phyloP scores from a whole-genome alignment of 192 early-diverging fungal species.

The Pilobolus umbonatus region DNA sequence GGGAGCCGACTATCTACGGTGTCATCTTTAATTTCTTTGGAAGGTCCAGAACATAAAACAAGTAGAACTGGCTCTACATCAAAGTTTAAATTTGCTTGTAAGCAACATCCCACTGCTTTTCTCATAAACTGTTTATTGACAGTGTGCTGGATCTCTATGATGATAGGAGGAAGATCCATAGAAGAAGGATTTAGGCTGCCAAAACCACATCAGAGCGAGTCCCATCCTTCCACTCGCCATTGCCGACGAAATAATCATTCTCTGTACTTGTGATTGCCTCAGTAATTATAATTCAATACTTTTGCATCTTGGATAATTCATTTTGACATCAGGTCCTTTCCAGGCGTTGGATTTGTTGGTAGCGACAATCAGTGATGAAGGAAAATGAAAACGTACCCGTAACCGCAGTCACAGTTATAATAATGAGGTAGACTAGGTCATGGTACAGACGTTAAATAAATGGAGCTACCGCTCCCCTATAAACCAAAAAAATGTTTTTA shows the following conservation, averaged over 20 bases:
- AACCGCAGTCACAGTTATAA: too few species aligned
- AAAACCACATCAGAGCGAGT: constrained; percentile 5
- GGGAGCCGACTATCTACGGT: background rate
- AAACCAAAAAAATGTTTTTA: too few species aligned
- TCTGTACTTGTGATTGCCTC: background rate
- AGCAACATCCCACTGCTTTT: constrained; percentile 1
- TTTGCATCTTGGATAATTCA: background rate
- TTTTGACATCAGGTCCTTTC: constrained; percentile 4
- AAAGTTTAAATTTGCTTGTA: background rate
- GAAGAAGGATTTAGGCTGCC: background rate
- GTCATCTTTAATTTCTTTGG: background rate
- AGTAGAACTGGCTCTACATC: constrained; percentile 3
- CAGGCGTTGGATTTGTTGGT: too few species aligned
- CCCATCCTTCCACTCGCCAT: background rate
- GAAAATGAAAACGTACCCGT: too few species aligned
- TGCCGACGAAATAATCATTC: background rate
- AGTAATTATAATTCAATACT: constrained; percentile 8
- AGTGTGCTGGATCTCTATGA: constrained; percentile 1
- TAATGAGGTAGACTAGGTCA: too few species aligned
- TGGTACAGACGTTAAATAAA: too few species aligned
- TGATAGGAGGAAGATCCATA: background rate
- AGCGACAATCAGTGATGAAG: too few species aligned
- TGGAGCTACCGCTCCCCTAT: too few species aligned
- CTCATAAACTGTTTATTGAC: background rate
- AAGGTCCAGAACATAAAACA: constrained; percentile 1